These are phyloP conservation scores for Prunus padus DNA, from an alignment of 306 rosid genomes.

Conservation along the genomic window DNA sequence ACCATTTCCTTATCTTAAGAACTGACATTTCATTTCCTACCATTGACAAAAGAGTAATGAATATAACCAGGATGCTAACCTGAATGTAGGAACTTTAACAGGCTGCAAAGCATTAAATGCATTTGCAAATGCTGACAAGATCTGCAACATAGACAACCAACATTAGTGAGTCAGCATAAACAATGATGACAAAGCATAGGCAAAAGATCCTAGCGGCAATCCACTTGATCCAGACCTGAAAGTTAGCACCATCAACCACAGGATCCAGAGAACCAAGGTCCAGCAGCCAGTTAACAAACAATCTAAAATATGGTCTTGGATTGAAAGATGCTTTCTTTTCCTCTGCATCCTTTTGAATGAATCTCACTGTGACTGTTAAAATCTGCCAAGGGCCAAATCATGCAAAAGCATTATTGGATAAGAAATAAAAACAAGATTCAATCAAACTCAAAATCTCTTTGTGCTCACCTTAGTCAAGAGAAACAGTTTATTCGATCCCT, in stretches of 20 bases:
- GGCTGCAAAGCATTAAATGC: conserved; percentile 96
- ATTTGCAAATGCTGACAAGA: conserved; percentile 75
- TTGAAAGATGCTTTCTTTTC: conserved; percentile 84
- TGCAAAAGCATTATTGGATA: conserved; percentile 16
- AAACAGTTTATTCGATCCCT: conserved; percentile 70
- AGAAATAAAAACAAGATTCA: neutral
- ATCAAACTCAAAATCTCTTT: neutral
- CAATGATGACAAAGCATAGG: conserved; percentile 11
- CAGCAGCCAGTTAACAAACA: conserved; percentile 83
- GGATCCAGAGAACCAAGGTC: conserved; percentile 93
- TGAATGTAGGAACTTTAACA: conserved; percentile 89
- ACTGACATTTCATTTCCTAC: conserved; percentile 9
- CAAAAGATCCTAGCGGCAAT: neutral
- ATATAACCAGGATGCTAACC: conserved; percentile 40
- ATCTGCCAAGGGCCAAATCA: conserved; percentile 52
- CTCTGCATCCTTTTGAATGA: conserved; percentile 78
- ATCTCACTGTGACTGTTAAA: conserved; percentile 70
- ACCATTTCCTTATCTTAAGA: neutral
- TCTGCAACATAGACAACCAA: conserved; percentile 48
- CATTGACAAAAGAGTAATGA: conserved; percentile 2
- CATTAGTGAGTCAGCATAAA: conserved; percentile 21
- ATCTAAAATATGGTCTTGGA: conserved; percentile 89
- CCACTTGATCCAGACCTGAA: conserved; percentile 58
- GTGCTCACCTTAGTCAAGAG: conserved; percentile 75
- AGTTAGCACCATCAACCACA: conserved; percentile 80